Evolutionary conservation across 768 basidiomycete species (phyloP), one percentile per base, ranked within the genome.

Genomic region (Phlebiopsis gigantea): DNA sequence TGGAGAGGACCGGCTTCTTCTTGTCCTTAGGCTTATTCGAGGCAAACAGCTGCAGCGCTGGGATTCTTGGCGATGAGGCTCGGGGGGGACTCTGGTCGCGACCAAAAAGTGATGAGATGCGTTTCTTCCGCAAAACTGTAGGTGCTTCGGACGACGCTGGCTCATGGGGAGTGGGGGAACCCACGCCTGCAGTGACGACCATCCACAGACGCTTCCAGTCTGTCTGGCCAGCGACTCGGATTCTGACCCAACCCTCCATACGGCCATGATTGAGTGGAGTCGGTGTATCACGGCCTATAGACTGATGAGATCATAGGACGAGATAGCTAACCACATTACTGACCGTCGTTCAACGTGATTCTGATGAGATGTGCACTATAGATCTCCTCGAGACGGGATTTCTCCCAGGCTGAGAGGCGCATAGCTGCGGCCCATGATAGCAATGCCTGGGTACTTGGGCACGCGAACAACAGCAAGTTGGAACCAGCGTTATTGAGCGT

Each of bases 171-270:
- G 58, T 54, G 58, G 55, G 24, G 64, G 66, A 60, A 25, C 65
- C 66, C 44, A 62, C 58, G 5, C 77, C 80, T 47, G 80, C 79
- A 58, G 74, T 76, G 5, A 97, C 74, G 5, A 87, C 81, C 76
- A 91, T 82, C 90, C 92, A 98, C 45, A 94, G 78, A 42, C 84
- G 80, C 69, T 93, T 93, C 96, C 96, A 98, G 62, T 97, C 93
- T 0, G 91, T 94, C 63, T 94, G 93, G n/a, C 96, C 95, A n/a
- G 94, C 88, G 39, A 98, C 77, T 45, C 96, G 86, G 46, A 93
- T 79, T 62, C 87, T 82, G 17, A 93, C 88, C 90, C 90, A 94
- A 1, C 95, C 96, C 69, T 98, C 95, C 77, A 93, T 80, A 57
- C 81, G 80, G 8, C 90, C 87, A 46, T 81, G 79, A 10, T 81